These are phyloP conservation scores for Anisogramma anomala DNA, from an alignment of 2,329 filamentous ascomycete genomes.

Conservation along the genomic window DNA sequence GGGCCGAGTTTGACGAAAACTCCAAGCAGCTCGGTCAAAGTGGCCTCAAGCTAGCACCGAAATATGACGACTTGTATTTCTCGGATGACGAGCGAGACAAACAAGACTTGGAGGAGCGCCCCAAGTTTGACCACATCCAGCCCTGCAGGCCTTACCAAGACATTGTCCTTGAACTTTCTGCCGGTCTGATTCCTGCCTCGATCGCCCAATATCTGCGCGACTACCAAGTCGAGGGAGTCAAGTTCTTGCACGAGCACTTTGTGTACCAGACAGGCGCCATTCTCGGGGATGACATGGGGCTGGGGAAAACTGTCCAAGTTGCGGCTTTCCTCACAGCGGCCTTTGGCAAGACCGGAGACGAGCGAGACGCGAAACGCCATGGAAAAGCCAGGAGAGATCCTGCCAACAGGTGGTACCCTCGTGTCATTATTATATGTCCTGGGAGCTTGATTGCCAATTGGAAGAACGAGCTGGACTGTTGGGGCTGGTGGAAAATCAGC, in stretches of 20 bases:
- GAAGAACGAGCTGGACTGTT: conserved; percentile 72
- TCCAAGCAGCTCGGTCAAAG: conserved; percentile 48
- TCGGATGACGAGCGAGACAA: conserved; percentile 50
- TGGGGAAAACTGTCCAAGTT: conserved; percentile 95
- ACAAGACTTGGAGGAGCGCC: conserved; percentile 44
- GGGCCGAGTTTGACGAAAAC: conserved; percentile 55
- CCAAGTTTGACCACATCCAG: conserved; percentile 51
- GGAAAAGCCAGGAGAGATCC: conserved; percentile 61
- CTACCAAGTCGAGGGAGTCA: conserved; percentile 78
- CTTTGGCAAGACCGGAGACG: conserved; percentile 88
- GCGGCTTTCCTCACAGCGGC: conserved; percentile 83
- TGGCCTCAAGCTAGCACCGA: conserved; percentile 66
- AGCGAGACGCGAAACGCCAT: conserved; percentile 76
- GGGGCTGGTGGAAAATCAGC: conserved; percentile 94
- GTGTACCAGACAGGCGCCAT: conserved; percentile 86
- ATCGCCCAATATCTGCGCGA: conserved; percentile 86
- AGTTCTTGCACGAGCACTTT: conserved; percentile 79
- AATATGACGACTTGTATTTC: conserved; percentile 64
- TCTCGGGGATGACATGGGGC: conserved; percentile 91
- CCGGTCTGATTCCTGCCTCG: conserved; percentile 72
- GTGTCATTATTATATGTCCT: conserved; percentile 76
- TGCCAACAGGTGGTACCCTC: conserved; percentile 68
- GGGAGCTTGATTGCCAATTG: conserved; percentile 84
- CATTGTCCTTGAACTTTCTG: conserved; percentile 61
- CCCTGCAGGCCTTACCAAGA: conserved; percentile 63